Evolutionary conservation across 2,329 filamentous ascomycete genomes (phyloP).

Genomic region (Trichoderma semiorbis): DNA sequence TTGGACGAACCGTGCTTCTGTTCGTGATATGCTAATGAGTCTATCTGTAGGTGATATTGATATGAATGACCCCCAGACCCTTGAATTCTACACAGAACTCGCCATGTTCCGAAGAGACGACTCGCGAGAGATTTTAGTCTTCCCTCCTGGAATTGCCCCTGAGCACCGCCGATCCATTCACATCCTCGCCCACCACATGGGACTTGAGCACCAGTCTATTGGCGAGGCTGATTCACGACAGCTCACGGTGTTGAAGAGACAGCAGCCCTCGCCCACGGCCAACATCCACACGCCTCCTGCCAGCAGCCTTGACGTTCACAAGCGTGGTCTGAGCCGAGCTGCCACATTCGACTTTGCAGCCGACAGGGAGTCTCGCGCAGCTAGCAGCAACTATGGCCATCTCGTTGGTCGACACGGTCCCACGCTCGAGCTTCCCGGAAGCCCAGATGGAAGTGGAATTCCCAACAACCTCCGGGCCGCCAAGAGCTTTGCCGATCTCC

Average conservation of each 20-base stretch:
- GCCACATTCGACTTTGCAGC: slow-evolving; percentile 97
- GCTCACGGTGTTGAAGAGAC: slow-evolving; percentile 79
- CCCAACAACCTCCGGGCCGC: slow-evolving; percentile 84
- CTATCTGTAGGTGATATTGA: slow-evolving; percentile 62
- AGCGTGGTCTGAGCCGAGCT: slow-evolving; percentile 83
- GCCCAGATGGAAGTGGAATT: slow-evolving; percentile 59
- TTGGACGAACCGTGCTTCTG: background rate
- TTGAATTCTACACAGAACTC: slow-evolving; percentile 87
- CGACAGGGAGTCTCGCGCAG: slow-evolving; percentile 64
- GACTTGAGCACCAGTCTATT: slow-evolving; percentile 83
- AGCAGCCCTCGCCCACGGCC: slow-evolving; percentile 49
- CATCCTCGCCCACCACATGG: slow-evolving; percentile 92
- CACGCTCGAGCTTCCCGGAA: slow-evolving; percentile 84
- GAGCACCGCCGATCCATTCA: slow-evolving; percentile 87
- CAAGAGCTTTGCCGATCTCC: slow-evolving; percentile 94
- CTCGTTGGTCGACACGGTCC: slow-evolving; percentile 77
- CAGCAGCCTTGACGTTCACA: slow-evolving; percentile 70
- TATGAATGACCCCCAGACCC: slow-evolving; percentile 82
- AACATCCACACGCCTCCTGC: slow-evolving; percentile 57
- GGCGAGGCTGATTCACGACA: slow-evolving; percentile 84
- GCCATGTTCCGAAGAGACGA: slow-evolving; percentile 82
- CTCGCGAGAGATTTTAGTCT: slow-evolving; percentile 74
- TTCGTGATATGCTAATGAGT: slow-evolving; percentile 17
- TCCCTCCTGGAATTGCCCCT: slow-evolving; percentile 75
- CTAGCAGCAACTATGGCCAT: slow-evolving; percentile 64